phyloP scores from a whole-genome alignment of 768 basidiomycete genomes.

The Boletus subparvulus region DNA sequence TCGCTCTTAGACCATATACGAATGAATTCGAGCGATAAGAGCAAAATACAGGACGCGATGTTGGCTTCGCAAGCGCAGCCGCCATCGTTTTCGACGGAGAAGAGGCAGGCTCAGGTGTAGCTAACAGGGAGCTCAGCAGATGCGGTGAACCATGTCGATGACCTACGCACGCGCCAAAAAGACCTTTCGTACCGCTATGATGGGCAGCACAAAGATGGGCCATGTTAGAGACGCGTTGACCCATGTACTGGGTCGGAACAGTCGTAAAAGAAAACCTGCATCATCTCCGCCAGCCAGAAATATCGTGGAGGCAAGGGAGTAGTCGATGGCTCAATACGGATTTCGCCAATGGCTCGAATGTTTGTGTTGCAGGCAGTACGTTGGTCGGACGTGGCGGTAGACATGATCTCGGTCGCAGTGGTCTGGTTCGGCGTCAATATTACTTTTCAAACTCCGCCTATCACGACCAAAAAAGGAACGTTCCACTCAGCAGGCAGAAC shows the following conservation, averaged over 20 bases:
- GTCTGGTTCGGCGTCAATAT: too few relatives aligned
- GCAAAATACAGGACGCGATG: slow-evolving; percentile 37
- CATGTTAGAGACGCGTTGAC: slow-evolving; percentile 44
- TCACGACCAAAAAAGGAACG: too few relatives aligned
- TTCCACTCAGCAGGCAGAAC: too few relatives aligned
- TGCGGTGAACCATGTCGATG: neutral
- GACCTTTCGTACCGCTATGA: slow-evolving; percentile 55
- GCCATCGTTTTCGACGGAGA: slow-evolving; percentile 54
- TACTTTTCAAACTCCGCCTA: too few relatives aligned
- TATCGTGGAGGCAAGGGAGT: slow-evolving; percentile 43
- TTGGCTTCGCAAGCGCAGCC: slow-evolving; percentile 45
- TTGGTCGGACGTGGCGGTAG: slow-evolving; percentile 45
- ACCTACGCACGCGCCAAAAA: slow-evolving; percentile 56
- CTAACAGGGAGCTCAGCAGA: slow-evolving; percentile 29
- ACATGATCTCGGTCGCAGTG: too few relatives aligned
- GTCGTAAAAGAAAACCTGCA: slow-evolving; percentile 28
- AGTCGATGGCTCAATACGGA: slow-evolving; percentile 61
- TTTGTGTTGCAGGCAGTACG: slow-evolving; percentile 55
- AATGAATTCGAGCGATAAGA: slow-evolving; percentile 40
- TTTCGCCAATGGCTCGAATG: slow-evolving; percentile 68
- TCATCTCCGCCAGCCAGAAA: slow-evolving; percentile 30
- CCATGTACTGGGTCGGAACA: slow-evolving; percentile 47
- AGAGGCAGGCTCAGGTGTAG: slow-evolving; percentile 43
- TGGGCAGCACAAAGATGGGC: slow-evolving; percentile 54
- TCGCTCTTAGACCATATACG: slow-evolving; percentile 26